A percentile compares a stretch with the other conserved stretches of the same genome.
These are phyloP conservation scores for Alloteropsis semialata DNA, from an alignment of 176 grass and related monocot genomes.

Conservation along the genomic window DNA sequence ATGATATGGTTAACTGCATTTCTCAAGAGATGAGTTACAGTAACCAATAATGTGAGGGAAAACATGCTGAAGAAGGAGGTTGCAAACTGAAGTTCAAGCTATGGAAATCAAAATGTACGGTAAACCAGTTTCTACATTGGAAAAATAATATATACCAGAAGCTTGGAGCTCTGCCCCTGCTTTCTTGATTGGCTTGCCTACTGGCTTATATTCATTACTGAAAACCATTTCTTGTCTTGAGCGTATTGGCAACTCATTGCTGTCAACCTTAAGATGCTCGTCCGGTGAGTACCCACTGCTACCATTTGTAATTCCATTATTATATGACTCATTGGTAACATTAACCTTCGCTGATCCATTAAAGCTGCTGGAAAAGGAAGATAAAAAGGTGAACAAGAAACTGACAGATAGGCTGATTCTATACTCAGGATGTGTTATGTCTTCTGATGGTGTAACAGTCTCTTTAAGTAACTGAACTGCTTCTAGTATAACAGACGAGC, in stretches of 20 bases:
- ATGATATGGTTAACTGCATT: not conserved
- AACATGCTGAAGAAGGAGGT: not conserved
- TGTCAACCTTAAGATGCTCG: not conserved
- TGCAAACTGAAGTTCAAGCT: not conserved
- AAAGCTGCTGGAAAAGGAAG: conserved; percentile 41
- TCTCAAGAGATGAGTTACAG: not conserved
- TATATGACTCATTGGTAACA: not conserved
- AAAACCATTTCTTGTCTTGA: conserved; percentile 67
- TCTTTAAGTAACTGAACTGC: conserved; percentile 52
- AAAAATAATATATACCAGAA: conserved; percentile 60
- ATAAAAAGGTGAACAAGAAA: conserved; percentile 81
- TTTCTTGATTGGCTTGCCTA: conserved; percentile 71
- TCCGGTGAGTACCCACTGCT: not conserved
- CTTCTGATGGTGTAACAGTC: conserved; percentile 51
- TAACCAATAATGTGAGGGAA: not conserved
- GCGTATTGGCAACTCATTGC: conserved; percentile 23
- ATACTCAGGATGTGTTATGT: conserved; percentile 58
- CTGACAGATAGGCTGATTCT: conserved; percentile 65
- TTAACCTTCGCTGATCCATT: conserved; percentile 14
- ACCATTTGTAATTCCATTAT: conserved; percentile 9
- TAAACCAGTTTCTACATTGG: not conserved
- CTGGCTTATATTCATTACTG: conserved; percentile 57
- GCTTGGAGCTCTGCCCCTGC: conserved; percentile 70
- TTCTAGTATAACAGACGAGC: conserved; percentile 48
- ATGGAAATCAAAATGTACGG: not conserved